Base-by-base conservation (phyloP, 176 grass and related monocot species). In the Zizania latifolia region DNA sequence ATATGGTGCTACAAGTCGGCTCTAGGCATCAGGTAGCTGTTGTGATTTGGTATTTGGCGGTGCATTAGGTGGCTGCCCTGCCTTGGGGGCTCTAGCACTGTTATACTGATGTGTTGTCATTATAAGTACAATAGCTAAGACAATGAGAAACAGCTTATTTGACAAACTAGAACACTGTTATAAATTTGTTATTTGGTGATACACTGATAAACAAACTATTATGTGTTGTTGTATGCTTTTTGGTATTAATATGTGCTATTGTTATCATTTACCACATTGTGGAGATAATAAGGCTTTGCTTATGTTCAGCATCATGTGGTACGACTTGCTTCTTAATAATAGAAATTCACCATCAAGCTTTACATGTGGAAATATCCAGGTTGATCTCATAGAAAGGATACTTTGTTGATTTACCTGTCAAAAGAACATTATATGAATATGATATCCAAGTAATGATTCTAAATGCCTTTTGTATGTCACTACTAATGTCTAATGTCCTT, bases 1-100 rank as follows among this genome's bases (percentile, higher is more conserved):
- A 43, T 68, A 53, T 4, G 62, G 51, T 61, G 62, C 74, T 34
- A n/a, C n/a, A n/a, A n/a, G n/a, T n/a, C n/a, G n/a, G n/a, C n/a
- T n/a, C n/a, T n/a, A n/a, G n/a, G n/a, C n/a, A n/a, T n/a, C n/a
- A n/a, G n/a, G n/a, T n/a, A n/a, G n/a, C n/a, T n/a, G n/a, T n/a
- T n/a, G n/a, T n/a, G n/a, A n/a, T n/a, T n/a, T n/a, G n/a, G n/a
- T n/a, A n/a, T n/a, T n/a, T n/a, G n/a, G n/a, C n/a, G n/a, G n/a
- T n/a, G n/a, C n/a, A n/a, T n/a, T n/a, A n/a, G n/a, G n/a, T n/a
- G n/a, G n/a, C n/a, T n/a, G n/a, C n/a, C n/a, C n/a, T n/a, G n/a
- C n/a, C n/a, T n/a, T n/a, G n/a, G n/a, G n/a, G n/a, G n/a, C n/a
- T n/a, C n/a, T n/a, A n/a, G n/a, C n/a, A n/a, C n/a, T n/a, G n/a